phyloP scores from a whole-genome alignment of 345 rosid genomes.

The Aquilaria malaccensis region DNA sequence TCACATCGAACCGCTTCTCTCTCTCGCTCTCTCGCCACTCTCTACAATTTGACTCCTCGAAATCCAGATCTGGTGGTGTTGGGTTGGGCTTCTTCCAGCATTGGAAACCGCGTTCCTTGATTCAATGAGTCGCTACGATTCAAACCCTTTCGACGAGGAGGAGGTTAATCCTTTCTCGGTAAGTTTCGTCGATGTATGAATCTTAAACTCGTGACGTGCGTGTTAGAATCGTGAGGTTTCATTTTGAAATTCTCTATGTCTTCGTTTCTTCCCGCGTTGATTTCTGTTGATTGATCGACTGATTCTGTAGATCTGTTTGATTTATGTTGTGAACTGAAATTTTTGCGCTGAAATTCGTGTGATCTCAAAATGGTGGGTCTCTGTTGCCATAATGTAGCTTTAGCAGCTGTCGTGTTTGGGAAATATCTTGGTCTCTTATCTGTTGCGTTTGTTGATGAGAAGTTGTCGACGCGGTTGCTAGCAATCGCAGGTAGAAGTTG shows the following conservation, averaged over 20 bases:
- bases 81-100: conserved; percentile 3
- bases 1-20: neutral
- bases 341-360: neutral
- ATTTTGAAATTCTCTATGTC: neutral
- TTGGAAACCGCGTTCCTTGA: neutral
- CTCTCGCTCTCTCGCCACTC: neutral
- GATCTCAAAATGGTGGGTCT: neutral
- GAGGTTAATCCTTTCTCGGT: conserved; percentile 95
- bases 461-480: neutral
- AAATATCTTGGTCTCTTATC: neutral
- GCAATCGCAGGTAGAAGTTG: too few species aligned
- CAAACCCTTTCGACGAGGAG: conserved; percentile 82
- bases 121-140: conserved; percentile 58
- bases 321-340: neutral
- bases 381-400: conserved; percentile 1
- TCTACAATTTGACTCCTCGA: neutral
- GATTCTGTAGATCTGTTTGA: conserved; percentile 15
- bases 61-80: conserved; percentile 19
- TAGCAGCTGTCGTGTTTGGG: neutral
- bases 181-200: conserved; percentile 10
- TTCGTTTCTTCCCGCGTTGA: neutral
- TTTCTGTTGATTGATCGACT: neutral
- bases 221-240: neutral
- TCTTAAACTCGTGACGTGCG: neutral
- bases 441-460: neutral